A percentile compares a stretch with the other conserved stretches of the same genome.
phyloP scores from a whole-genome alignment of 495 filamentous ascomycete genomes.

The Tirmania nivea region DNA sequence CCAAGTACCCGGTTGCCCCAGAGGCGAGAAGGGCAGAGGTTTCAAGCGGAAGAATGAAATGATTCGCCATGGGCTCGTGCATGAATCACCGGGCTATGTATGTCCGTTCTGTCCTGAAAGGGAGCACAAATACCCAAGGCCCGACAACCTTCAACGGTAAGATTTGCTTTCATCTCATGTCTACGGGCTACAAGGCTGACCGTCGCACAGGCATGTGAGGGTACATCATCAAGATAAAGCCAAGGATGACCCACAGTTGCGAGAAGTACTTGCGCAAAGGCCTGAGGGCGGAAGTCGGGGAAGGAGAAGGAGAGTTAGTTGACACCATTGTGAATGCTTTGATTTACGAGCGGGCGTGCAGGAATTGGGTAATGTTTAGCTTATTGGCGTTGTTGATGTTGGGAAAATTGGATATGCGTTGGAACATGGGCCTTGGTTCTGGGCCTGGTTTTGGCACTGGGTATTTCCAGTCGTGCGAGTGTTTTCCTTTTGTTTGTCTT shows the following conservation, averaged over 20 bases:
- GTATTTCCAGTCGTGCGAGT: too few species aligned
- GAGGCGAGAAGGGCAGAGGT: slow-evolving; percentile 67
- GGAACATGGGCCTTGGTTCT: too few species aligned
- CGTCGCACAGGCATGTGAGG: slow-evolving; percentile 47
- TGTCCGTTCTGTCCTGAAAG: slow-evolving; percentile 92
- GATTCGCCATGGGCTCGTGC: slow-evolving; percentile 90
- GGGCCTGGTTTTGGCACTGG: not conserved
- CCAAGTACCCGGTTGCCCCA: slow-evolving; percentile 53
- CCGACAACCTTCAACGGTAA: slow-evolving; percentile 92
- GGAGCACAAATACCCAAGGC: slow-evolving; percentile 90
- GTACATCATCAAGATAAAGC: slow-evolving; percentile 75
- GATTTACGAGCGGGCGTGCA: too few species aligned
- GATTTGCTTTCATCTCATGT: slow-evolving; percentile 8
- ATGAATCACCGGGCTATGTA: slow-evolving; percentile 86
- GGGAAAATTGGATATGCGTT: too few species aligned
- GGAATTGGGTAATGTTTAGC: too few species aligned
- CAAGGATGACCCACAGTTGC: slow-evolving; percentile 57
- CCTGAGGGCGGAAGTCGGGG: slow-evolving; percentile 69
- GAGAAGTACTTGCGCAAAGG: slow-evolving; percentile 62
- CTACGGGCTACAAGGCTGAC: not conserved
- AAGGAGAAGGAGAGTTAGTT: slow-evolving; percentile 42
- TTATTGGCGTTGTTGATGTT: too few species aligned
- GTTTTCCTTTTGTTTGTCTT: too few species aligned
- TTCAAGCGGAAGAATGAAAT: slow-evolving; percentile 99
- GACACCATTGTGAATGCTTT: not conserved